Evolutionary conservation across 2,329 filamentous ascomycete genomes (phyloP).

Genomic region (Botrytis galanthina): DNA sequence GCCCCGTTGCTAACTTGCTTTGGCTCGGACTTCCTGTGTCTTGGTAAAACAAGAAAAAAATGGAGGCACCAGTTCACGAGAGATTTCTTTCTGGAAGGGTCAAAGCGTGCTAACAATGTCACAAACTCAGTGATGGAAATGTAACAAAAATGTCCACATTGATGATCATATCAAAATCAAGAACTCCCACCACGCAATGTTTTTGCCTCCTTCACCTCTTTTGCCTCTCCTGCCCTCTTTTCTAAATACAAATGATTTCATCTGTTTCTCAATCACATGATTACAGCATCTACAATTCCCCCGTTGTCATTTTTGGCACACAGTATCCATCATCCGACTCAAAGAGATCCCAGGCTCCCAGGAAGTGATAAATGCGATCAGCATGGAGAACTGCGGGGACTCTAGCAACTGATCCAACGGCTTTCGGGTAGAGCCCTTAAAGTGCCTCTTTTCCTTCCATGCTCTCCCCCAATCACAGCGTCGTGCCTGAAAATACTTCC

Average conservation of each 20-base stretch:
- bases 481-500: neutral
- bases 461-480: neutral
- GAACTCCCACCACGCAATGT: neutral
- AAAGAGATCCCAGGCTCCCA: neutral
- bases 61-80: neutral
- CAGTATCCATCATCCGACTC: neutral
- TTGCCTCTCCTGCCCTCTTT: neutral
- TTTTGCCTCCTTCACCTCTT: neutral
- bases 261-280: neutral
- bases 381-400: slow-evolving; percentile 7
- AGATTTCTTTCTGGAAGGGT: slow-evolving; percentile 4
- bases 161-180: slow-evolving; percentile 9
- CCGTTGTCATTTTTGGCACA: neutral
- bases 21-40: slow-evolving; percentile 1
- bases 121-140: neutral
- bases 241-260: neutral
- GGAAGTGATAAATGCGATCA: neutral
- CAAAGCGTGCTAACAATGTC: slow-evolving; percentile 3
- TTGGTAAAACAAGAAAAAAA: neutral
- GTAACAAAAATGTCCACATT: neutral
- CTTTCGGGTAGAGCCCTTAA: neutral
- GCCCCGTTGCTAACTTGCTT: neutral
- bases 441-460: neutral
- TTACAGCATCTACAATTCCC: neutral
- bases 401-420: neutral